Base-by-base conservation (phyloP, 768 basidiomycete genomes). In the Lactifluus rugatus region DNA sequence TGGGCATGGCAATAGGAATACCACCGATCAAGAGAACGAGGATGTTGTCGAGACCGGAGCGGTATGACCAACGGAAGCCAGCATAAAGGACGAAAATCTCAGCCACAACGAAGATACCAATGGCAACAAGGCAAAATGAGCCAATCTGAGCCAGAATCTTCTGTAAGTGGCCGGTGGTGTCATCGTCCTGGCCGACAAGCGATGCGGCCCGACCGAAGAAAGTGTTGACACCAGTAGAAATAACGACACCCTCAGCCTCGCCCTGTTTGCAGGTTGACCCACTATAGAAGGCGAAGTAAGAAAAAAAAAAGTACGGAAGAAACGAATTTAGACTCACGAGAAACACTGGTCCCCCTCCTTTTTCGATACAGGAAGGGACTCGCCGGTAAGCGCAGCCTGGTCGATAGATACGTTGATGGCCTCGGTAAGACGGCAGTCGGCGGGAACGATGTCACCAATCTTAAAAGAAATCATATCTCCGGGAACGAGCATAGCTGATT, bases 1-100 rank as follows among this genome's bases (percentile, higher is more conserved):
- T 98, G 65, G 95, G 95, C 95, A 98, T 98, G 71, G 95, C 95
- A 74, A 97, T 98, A 68, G 95, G 95, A 70, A 98, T 98, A 78
- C 95, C 95, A 79, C 95, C 95, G 74, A 98, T 98, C 82, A 98
- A 81, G 71, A 98, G 89, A 64, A 97, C 95, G 34, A 98, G 83
- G 75, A 97, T 93, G 79, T 93, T 89, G 81, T 98, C 84, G 66
- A 97, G 86, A 76, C 94, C 95, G 60, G 85, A 85, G 67, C 95
- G 90, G 77, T 98, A 98, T 51, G 68, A 72, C 79, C 89, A 97
- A 57, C 76, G 79, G 88, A 93, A 97, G 42, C 84, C 88, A 50
- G 93, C 86, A 73, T 97, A 98, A 58, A 98, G 81, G 62, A 90
- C 84, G 70, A 96, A 77, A 64, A 98, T 96, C 73, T 98, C 94